Evolutionary conservation across 2,329 filamentous ascomycete species (phyloP).

Genomic region (Sarocladium kiliense): DNA sequence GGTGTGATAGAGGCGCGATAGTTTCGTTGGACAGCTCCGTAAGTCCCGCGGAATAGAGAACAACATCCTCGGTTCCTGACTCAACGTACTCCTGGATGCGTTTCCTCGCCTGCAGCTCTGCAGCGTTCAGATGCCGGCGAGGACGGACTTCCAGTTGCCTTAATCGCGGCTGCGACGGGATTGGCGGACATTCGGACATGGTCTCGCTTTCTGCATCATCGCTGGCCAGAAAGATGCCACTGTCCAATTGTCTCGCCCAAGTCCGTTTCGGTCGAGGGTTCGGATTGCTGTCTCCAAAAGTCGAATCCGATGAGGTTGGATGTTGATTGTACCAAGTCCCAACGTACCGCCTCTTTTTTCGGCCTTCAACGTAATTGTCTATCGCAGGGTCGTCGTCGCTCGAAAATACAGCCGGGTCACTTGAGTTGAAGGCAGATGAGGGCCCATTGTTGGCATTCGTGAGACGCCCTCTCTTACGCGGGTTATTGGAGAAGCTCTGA

Average conservation of each 20-base stretch:
- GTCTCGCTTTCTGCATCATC: slow-evolving; percentile 46
- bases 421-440: slow-evolving; percentile 48
- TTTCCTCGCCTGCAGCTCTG: slow-evolving; percentile 39
- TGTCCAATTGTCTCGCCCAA: slow-evolving; percentile 58
- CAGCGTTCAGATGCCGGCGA: slow-evolving; percentile 25
- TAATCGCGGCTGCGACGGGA: slow-evolving; percentile 28
- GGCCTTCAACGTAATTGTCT: slow-evolving; percentile 56
- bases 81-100: slow-evolving; percentile 52
- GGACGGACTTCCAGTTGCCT: slow-evolving; percentile 30
- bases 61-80: slow-evolving; percentile 51
- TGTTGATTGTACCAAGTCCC: slow-evolving; percentile 65
- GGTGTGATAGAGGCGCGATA: slow-evolving; percentile 49
- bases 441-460: slow-evolving; percentile 22
- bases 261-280: slow-evolving; percentile 39
- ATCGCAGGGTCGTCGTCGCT: slow-evolving; percentile 65
- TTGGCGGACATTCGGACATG: slow-evolving; percentile 24
- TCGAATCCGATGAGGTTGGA: slow-evolving; percentile 44
- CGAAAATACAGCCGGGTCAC: slow-evolving; percentile 67
- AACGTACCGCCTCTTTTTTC: slow-evolving; percentile 57
- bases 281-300: slow-evolving; percentile 31
- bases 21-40: slow-evolving; percentile 50
- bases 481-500: slow-evolving; percentile 32
- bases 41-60: slow-evolving; percentile 55
- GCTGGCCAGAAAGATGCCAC: slow-evolving; percentile 64
- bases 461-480: slow-evolving; percentile 33